Evolutionary conservation across 1,139 yeast species (phyloP).

Genomic region (Candida buenavistaensis): DNA sequence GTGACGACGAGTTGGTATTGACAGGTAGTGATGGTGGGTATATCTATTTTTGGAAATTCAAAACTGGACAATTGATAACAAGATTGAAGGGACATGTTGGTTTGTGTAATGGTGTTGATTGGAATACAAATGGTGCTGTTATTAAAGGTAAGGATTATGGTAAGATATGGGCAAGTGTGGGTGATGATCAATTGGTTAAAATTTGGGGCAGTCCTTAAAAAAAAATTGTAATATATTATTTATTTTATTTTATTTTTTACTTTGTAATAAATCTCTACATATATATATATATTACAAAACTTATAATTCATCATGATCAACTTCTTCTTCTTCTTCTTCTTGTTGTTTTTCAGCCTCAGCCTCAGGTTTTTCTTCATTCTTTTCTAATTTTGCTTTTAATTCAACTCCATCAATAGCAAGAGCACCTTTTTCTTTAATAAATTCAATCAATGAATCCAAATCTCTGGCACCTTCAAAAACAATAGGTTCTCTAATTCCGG

Average conservation of each 20-base stretch:
- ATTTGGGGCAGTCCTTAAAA: constrained; percentile 51
- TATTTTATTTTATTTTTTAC: not conserved
- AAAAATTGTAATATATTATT: not conserved
- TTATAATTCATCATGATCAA: constrained; percentile 47
- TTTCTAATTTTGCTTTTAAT: constrained; percentile 30
- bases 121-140: constrained; percentile 50
- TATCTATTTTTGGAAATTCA: constrained; percentile 78
- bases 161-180: constrained; percentile 74
- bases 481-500: constrained; percentile 62
- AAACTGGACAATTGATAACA: constrained; percentile 68
- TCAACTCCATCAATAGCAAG: constrained; percentile 54
- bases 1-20: constrained; percentile 64
- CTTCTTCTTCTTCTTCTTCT: constrained; percentile 24
- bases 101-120: constrained; percentile 72
- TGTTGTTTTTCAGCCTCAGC: constrained; percentile 20
- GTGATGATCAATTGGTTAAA: constrained; percentile 73
- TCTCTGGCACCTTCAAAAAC: constrained; percentile 73
- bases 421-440: constrained; percentile 67
- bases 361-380: constrained; percentile 28
- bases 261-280: not conserved
- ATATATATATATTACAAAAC: not conserved
- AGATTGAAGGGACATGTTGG: constrained; percentile 62
- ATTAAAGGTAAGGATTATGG: constrained; percentile 34
- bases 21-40: constrained; percentile 86
- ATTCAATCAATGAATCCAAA: constrained; percentile 66